Evolutionary conservation across 192 early-diverging fungal species (phyloP), one percentile per base, ranked within the genome.

Genomic region (Gaertneriomyces sp.): DNA sequence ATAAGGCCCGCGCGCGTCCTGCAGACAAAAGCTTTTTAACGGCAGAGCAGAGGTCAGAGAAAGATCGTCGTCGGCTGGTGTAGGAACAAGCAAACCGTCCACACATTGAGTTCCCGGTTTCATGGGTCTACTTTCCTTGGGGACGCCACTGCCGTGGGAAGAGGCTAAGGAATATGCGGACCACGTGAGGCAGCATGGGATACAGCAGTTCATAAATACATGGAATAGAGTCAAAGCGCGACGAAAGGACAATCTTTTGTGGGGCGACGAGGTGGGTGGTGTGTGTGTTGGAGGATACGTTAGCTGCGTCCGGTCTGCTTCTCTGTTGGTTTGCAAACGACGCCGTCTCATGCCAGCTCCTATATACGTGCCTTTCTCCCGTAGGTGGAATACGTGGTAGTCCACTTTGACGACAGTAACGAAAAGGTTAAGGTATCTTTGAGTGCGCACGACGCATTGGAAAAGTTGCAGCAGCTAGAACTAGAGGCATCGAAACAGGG

Each of bases 61-160:
- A 2, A 33, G 1, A 33, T 33, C 2, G 25, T 33, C 25, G 25
- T 33, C 25, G 25, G 25, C 0, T 33, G 1, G 25, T 33, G 25
- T 33, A 33, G 2, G 25, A 33, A 33, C 25, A 33, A 33, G 25
- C 25, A 33, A 33, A 33, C 25, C 25, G 25, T 33, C 25, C 25
- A 33, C 25, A 33, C 25, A 2, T 33, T 33, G 25, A 33, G 25
- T 33, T 33, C 25, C 25, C 25, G 25, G 25, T 33, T 33, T 33
- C 25, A 99, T 99, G 96, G 96, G 96, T 51, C 85, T 99, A 3
- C 70, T 99, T 47, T 89, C 91, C 39, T 78, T 94, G 25, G 96
- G 96, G 63, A 99, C 96, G n/a, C 96, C 96, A 19, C 83, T 99
- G 66, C 83, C 81, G n/a, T 99, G 96, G 96, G 80, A 86, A 50